A percentile compares a stretch with the other conserved stretches of the same genome.
Conservation (phyloP, 805 yeast genomes). For the Sungouiozyma intestinalis region DNA sequence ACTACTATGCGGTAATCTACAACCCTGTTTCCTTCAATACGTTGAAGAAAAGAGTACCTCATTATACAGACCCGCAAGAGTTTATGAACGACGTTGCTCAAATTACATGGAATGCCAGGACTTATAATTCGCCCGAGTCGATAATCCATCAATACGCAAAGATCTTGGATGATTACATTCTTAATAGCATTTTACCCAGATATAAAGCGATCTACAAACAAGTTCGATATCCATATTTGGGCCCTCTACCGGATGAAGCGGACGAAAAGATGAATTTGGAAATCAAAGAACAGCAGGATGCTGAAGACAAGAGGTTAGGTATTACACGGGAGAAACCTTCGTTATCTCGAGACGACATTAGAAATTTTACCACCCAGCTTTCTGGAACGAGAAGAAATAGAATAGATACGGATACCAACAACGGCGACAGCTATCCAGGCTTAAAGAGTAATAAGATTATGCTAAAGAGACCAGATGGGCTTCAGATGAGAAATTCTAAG, state of each 20-base stretch:
- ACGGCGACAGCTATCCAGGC: background rate
- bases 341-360: background rate
- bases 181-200: slow-evolving; percentile 28
- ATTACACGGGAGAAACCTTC: background rate
- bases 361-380: background rate
- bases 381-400: background rate
- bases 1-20: slow-evolving; percentile 68
- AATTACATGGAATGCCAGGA: slow-evolving; percentile 82
- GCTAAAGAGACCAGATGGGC: background rate
- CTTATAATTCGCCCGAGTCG: slow-evolving; percentile 64
- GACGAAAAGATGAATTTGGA: slow-evolving; percentile 8
- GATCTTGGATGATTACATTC: slow-evolving; percentile 33
- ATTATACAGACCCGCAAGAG: slow-evolving; percentile 53
- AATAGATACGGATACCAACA: background rate
- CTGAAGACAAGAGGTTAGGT: slow-evolving; percentile 4
- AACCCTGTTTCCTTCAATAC: slow-evolving; percentile 73
- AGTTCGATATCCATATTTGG: slow-evolving; percentile 41
- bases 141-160: slow-evolving; percentile 59
- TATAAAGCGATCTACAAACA: slow-evolving; percentile 26
- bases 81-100: slow-evolving; percentile 73
- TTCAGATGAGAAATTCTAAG: background rate
- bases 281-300: slow-evolving; percentile 3
- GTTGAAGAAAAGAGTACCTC: slow-evolving; percentile 49
- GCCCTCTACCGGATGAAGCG: slow-evolving; percentile 50
- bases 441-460: background rate